Evolutionary conservation across 129 eudicot species (phyloP), one percentile per base, ranked within the genome.

Genomic region (Artemisia argyi): DNA sequence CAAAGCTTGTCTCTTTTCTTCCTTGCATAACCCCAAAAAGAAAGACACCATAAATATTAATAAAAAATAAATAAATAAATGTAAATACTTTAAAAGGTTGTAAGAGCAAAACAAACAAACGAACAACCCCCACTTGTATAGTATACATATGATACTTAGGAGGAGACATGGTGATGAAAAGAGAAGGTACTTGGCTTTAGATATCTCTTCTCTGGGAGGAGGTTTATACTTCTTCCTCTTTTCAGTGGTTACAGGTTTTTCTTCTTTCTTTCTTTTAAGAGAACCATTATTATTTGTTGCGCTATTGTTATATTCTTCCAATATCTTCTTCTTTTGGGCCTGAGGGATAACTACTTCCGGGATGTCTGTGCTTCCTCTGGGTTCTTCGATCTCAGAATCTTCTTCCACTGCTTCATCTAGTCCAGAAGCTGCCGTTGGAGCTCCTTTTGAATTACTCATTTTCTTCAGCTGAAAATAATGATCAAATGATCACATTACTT

Each of bases 401-500:
- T 86, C 82, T 77, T 76, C 88, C 73, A 77, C 84, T 51, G 66
- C 91, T 42, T 79, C 81, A 47, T 73, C 86, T 19, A 73, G 55
- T 60, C 68, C 68, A 48, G 72, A 73, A 72, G 61, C 39, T 32
- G 76, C 35, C 70, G 80, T 54, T 44, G 89, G 65, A 61, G 72
- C 62, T 22, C 79, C 76, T 80, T 76, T 83, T 1, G 76, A 73
- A 74, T 92, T 92, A 81, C 98, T 92, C 86, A 89, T 78, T 81
- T 92, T 92, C 83, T 92, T 87, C 80, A 92, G 76, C 98, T 92
- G 88, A 84, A 76, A 76, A 24, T 20, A 58, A 28, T 28, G 32
- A 28, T 28, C 7, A 17, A 53, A n/a, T 14, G 8, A 19, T 14
- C 17, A 6, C 63, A 50, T 10, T 50, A 10, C 13, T 4, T 50